These are phyloP conservation scores for Boletus sp. DNA, from an alignment of 768 basidiomycete species.

Conservation along the genomic window DNA sequence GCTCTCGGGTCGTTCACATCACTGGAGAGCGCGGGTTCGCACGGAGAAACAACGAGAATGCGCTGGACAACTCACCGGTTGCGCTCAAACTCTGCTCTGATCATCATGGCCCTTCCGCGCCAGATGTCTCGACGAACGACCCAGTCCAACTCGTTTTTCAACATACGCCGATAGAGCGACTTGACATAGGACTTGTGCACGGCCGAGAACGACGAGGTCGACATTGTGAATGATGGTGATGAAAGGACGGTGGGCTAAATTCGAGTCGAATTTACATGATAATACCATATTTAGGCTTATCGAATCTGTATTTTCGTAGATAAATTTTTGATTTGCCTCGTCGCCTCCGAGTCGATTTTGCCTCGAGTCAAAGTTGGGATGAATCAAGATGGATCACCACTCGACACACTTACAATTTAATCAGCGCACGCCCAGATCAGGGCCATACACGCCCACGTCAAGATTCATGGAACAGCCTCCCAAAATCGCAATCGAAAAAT, in stretches of 20 bases:
- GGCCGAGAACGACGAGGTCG: slow-evolving; percentile 61
- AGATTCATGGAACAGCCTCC: slow-evolving; percentile 45
- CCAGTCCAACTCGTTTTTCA: slow-evolving; percentile 91
- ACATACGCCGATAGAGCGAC: slow-evolving; percentile 83
- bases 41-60: neutral
- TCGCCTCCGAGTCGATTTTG: slow-evolving; percentile 1
- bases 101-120: slow-evolving; percentile 80
- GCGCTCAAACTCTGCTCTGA: slow-evolving; percentile 89
- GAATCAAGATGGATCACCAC: slow-evolving; percentile 66
- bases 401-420: slow-evolving; percentile 76
- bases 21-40: slow-evolving; percentile 37
- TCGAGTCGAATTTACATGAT: slow-evolving; percentile 8
- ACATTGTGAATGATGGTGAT: slow-evolving; percentile 38
- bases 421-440: slow-evolving; percentile 65
- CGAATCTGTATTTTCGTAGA: neutral
- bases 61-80: slow-evolving; percentile 62
- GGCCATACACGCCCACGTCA: slow-evolving; percentile 48
- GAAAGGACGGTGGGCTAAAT: neutral
- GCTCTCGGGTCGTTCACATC: slow-evolving; percentile 84
- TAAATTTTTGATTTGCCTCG: neutral
- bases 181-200: slow-evolving; percentile 85
- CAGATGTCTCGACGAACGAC: slow-evolving; percentile 81
- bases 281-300: slow-evolving; percentile 15
- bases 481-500: slow-evolving; percentile 44
- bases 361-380: neutral